Base-by-base conservation (phyloP, 257 asterid species). In the Euphrasia confusa region DNA sequence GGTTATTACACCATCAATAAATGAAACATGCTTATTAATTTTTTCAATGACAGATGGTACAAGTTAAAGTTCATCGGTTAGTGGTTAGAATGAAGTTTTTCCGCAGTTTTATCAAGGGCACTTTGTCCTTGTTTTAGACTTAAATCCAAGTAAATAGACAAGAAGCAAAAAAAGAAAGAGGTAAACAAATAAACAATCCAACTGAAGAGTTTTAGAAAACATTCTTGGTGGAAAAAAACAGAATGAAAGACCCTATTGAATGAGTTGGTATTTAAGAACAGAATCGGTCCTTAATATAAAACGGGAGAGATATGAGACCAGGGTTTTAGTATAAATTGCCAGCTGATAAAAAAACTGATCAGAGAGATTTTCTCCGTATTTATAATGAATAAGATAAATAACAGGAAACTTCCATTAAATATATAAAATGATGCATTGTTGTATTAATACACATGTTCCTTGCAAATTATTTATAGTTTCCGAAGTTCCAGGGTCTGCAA, bases 11-110 rank as follows among this genome's bases (percentile, higher is more conserved):
- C 10, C 39, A 40, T 40, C 56, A 39, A 33, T 14, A 37, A 44
- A 64, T 56, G 30, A 61, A 45, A 49, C 61, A 24, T 54, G 57
- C 37, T 42, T 52, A 15, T 53, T 49, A 57, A 30, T 30, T 30
- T 30, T 30, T 30, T 30, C 33, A 30, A 30, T 4, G 33, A 30
- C 33, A 30, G 33, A 30, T 30, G 33, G 5, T 30, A 30, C 5
- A 5, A 30, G 30, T 56, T 62, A 21, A n/a, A 18, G 30, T 56
- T 62, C 37, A n/a, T 13, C 17, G 35, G 45, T 12, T 12, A 65
- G 18, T 32, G 9, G 10, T 14, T 37, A 37, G 24, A 66, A 58
- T 9, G 18, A 42, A 30, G 14, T 35, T 32, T 49, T 30, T 40
- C 30, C 32, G 24, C 54, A 47, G 64, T 8, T 26, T 21, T 58